These are phyloP conservation scores for Pyrenopolyporus hunteri DNA, from an alignment of 495 filamentous ascomycete genomes.

Conservation along the genomic window DNA sequence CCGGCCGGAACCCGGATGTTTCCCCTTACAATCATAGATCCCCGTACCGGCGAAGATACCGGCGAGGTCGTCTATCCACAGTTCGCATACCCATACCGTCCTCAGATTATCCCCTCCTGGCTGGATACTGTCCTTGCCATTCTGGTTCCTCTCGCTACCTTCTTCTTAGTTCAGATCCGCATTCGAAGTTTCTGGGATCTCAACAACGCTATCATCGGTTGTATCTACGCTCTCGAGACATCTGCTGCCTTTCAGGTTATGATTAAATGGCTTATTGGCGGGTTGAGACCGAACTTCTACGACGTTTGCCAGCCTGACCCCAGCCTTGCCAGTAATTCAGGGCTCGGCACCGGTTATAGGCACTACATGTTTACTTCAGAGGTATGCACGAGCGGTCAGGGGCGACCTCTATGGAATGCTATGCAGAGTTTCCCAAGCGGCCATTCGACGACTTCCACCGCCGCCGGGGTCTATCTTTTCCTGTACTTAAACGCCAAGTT, in stretches of 20 bases:
- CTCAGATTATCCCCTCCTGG: slow-evolving; percentile 57
- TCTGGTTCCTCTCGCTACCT: slow-evolving; percentile 49
- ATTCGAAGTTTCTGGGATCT: slow-evolving; percentile 62
- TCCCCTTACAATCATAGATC: slow-evolving; percentile 47
- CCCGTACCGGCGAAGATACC: slow-evolving; percentile 31
- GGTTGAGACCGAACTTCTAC: slow-evolving; percentile 60
- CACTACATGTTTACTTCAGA: slow-evolving; percentile 56
- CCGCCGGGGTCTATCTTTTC: slow-evolving; percentile 57
- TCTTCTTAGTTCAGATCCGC: slow-evolving; percentile 55
- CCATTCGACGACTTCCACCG: slow-evolving; percentile 60
- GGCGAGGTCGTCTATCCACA: slow-evolving; percentile 55
- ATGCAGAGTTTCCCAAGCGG: slow-evolving; percentile 61
- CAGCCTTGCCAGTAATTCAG: slow-evolving; percentile 28
- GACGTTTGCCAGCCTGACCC: slow-evolving; percentile 55
- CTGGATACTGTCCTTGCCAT: slow-evolving; percentile 48
- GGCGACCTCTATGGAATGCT: slow-evolving; percentile 44
- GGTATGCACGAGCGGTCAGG: slow-evolving; percentile 56
- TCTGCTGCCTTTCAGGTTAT: slow-evolving; percentile 62
- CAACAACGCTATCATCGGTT: slow-evolving; percentile 59
- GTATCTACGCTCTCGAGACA: slow-evolving; percentile 57
- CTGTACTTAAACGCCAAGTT: slow-evolving; percentile 64
- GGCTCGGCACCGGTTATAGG: slow-evolving; percentile 47
- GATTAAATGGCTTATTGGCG: slow-evolving; percentile 59
- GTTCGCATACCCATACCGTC: slow-evolving; percentile 56
- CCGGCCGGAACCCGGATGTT: slow-evolving; percentile 52